Base-by-base conservation (phyloP, 257 asterid species). In the Rauvolfia tetraphylla region DNA sequence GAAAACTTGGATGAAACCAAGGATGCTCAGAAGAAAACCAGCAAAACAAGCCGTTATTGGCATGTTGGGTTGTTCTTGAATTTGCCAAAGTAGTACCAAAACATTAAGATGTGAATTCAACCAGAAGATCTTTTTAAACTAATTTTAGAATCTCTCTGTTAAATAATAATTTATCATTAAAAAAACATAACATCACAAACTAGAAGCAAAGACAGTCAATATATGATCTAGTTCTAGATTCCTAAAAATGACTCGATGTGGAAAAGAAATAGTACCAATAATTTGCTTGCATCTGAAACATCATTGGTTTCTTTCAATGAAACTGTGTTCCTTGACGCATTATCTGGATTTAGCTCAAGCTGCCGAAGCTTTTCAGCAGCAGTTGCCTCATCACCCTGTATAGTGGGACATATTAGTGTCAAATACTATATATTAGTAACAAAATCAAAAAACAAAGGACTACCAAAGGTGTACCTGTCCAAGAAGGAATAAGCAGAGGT, bases 401-500 rank as follows among this genome's bases (percentile, higher is more conserved):
- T 49, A 80, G 73, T 54, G 67, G 71, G 62, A 73, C 74, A 71
- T 51, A 56, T 67, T 44, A 71, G 68, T 56, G 76, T 68, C 76
- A 78, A 63, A 51, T 44, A 25, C 48, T 25, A 12, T 46, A 67
- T 3, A 67, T 59, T 17, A 67, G 72, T 51, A 29, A 65, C 38
- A 44, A 9, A 57, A 31, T 29, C 51, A 62, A 75, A 73, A 56
- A 72, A n/a, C n/a, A n/a, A n/a, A 86, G 67, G 72, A 62, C 81
- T 77, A 68, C 62, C 63, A 80, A 68, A 72, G 75, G 49, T 80
- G 59, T 83, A 95, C 99, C 97, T 91, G 98, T 80, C 96, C 97
- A 76, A 95, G 96, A 83, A 95, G 98, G 87, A 86, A 91, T 77
- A 92, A 89, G 84, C 98, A 95, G 77, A 93, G 88, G 77, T 93